Conservation (phyloP, 805 yeast genomes). For the Metschnikowia koreensis region DNA sequence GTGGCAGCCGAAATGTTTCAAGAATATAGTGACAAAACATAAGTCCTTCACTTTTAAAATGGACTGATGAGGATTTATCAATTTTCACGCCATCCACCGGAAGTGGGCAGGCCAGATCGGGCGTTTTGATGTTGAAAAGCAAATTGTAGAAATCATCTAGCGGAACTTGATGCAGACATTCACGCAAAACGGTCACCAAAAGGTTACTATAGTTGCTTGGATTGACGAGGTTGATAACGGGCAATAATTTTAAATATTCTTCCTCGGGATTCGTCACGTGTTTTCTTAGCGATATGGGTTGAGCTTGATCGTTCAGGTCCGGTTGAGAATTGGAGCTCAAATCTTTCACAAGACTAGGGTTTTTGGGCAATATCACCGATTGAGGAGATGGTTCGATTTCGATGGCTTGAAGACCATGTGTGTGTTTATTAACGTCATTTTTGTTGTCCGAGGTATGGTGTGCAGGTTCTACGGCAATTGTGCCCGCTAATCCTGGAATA, state of each 20-base stretch:
- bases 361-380: too few species aligned
- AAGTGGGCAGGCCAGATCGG: background rate
- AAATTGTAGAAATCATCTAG: slow-evolving; percentile 42
- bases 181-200: slow-evolving; percentile 26
- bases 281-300: too few species aligned
- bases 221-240: slow-evolving; percentile 23
- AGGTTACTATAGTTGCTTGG: slow-evolving; percentile 32
- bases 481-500: too few species aligned
- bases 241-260: background rate
- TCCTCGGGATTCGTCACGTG: background rate
- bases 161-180: slow-evolving; percentile 27
- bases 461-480: too few species aligned
- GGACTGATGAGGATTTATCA: slow-evolving; percentile 25
- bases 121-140: slow-evolving; percentile 31
- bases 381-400: too few species aligned
- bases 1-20: slow-evolving; percentile 29
- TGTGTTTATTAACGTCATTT: too few species aligned
- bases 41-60: slow-evolving; percentile 14
- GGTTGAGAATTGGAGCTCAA: too few species aligned
- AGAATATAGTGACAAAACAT: slow-evolving; percentile 27
- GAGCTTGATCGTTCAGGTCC: too few species aligned
- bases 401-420: too few species aligned
- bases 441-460: too few species aligned
- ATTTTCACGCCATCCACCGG: slow-evolving; percentile 20
- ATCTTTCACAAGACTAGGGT: too few species aligned